These are phyloP conservation scores for Auricularia sp. DNA, from an alignment of 768 basidiomycete genomes.

Conservation along the genomic window DNA sequence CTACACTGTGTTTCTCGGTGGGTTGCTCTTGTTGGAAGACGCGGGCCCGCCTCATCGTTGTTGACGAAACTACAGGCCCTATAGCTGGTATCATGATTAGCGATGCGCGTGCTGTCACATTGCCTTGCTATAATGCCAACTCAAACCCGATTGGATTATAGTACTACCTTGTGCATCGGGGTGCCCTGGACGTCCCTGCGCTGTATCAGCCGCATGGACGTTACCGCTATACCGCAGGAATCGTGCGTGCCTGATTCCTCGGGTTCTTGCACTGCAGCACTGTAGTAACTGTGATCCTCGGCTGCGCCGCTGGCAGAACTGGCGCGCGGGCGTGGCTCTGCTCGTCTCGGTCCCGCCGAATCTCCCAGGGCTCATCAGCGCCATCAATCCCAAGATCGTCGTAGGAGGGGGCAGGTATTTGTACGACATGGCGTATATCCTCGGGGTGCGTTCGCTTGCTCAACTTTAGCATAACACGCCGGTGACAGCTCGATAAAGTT, in stretches of 20 bases:
- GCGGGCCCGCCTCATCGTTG: no score
- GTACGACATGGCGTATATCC: constrained; percentile 69
- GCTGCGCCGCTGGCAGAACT: constrained; percentile 48
- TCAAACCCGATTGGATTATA: constrained; percentile 16
- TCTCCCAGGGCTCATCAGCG: constrained; percentile 67
- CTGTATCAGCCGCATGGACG: constrained; percentile 75
- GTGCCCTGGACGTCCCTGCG: constrained; percentile 69
- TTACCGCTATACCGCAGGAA: constrained; percentile 68
- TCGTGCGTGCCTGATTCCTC: constrained; percentile 34
- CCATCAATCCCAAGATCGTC: constrained; percentile 54
- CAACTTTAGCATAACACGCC: not conserved
- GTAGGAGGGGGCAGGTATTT: constrained; percentile 49
- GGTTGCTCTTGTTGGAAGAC: not conserved
- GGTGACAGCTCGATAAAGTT: constrained; percentile 17
- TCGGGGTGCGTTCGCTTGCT: constrained; percentile 41
- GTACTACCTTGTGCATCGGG: constrained; percentile 71
- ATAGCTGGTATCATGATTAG: constrained; percentile 67
- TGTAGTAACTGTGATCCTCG: not conserved
- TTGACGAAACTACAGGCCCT: constrained; percentile 31
- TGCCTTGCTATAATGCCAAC: not conserved
- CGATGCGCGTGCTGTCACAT: constrained; percentile 32
- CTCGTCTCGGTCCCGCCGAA: constrained; percentile 59
- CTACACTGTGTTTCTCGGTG: constrained; percentile 70
- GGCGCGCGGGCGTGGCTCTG: constrained; percentile 64
- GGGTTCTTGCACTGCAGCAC: not conserved